Conservation (phyloP, 2,329 filamentous ascomycete genomes). For the Calonectria henricotiae region DNA sequence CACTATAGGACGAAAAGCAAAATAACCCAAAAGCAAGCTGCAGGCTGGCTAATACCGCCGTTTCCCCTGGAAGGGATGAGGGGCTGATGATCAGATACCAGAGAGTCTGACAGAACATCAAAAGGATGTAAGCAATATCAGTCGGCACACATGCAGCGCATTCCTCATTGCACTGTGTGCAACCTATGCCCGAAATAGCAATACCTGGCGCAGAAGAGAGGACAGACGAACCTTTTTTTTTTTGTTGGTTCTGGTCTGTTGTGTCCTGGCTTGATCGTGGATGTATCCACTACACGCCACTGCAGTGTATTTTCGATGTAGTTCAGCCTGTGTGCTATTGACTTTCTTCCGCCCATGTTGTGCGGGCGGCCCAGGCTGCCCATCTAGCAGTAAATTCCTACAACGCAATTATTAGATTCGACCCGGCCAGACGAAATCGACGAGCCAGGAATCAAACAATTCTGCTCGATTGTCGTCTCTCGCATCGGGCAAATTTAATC, state of each 20-base stretch:
- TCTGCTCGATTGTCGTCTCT: slow-evolving; percentile 20
- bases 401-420: background rate
- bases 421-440: background rate
- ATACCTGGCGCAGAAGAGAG: background rate
- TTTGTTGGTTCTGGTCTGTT: background rate
- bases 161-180: slow-evolving; percentile 3
- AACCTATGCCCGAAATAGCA: slow-evolving; percentile 8
- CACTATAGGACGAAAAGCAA: background rate
- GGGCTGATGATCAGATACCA: slow-evolving; percentile 7
- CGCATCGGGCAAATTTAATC: slow-evolving; percentile 28
- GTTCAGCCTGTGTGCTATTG: background rate
- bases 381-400: background rate
- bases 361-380: background rate
- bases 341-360: background rate
- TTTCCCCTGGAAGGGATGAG: background rate
- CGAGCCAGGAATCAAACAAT: background rate
- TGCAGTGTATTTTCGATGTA: background rate
- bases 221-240: background rate
- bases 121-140: slow-evolving; percentile 10
- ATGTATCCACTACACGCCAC: background rate
- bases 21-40: slow-evolving; percentile 1
- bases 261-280: background rate
- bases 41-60: background rate
- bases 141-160: background rate
- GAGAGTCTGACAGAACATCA: background rate